phyloP scores from a whole-genome alignment of 352 stramenopile species.

The Phytophthora pinifolia region DNA sequence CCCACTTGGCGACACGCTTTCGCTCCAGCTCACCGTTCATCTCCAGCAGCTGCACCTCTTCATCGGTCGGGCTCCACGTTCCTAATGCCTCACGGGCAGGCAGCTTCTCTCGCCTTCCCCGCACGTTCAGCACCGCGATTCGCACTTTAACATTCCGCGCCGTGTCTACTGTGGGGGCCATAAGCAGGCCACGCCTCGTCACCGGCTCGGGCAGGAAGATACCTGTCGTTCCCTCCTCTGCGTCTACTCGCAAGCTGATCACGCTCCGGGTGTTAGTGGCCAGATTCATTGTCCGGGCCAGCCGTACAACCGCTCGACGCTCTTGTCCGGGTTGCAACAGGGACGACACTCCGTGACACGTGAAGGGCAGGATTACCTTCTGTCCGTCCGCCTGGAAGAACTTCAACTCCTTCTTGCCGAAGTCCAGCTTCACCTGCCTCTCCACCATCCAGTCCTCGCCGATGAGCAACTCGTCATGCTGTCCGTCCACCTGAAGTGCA shows the following conservation, averaged over 20 bases:
- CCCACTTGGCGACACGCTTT: not conserved
- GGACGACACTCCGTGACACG: constrained; percentile 3
- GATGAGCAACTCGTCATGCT: constrained; percentile 6
- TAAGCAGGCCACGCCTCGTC: constrained; percentile 1
- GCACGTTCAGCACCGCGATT: constrained; percentile 18
- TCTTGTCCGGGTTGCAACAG: not conserved
- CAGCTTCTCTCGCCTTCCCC: constrained; percentile 4
- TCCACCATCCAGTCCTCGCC: constrained; percentile 16
- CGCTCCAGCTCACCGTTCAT: not conserved
- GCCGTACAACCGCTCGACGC: not conserved
- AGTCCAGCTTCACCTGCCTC: constrained; percentile 10
- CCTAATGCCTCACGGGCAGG: no score
- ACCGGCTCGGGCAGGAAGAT: constrained; percentile 8
- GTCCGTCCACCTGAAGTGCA: constrained; percentile 4
- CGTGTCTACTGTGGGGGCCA: constrained; percentile 10
- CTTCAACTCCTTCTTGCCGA: constrained; percentile 4
- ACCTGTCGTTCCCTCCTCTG: constrained; percentile 6
- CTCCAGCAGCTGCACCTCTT: constrained; percentile 13
- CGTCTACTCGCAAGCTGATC: constrained; percentile 7
- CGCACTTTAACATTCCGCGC: not conserved
- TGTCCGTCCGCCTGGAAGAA: not conserved
- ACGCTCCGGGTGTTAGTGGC: constrained; percentile 4
- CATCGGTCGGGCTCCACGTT: constrained; percentile 17
- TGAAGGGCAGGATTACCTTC: constrained; percentile 9
- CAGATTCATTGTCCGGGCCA: constrained; percentile 12